Evolutionary conservation across 1,284 basidiomycete species (phyloP), one percentile per base, ranked within the genome.

Genomic region (Austroboletus rostrupii): DNA sequence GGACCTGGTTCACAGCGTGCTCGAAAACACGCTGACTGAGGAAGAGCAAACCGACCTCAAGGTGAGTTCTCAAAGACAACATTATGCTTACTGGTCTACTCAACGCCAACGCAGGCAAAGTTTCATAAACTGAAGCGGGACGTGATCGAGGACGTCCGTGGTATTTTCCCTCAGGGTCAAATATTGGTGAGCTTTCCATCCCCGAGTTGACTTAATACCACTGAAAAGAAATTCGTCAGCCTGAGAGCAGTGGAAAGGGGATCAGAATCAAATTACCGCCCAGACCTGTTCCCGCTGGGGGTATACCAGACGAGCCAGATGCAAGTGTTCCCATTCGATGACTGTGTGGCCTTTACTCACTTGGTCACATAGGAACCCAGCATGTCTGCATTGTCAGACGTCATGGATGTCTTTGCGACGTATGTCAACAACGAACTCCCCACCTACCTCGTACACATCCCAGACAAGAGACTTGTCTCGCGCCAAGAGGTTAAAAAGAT

Each of bases 401-500:
- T 64, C 47, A 64, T 68, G 61, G 52, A 49, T 12, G 29, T 20
- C 14, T 64, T 52, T 16, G 48, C 31, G 19, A 50, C 45, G 19
- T 59, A 59, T n/a, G 62, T 59, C 50, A 66, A 66, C 49, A 65
- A 65, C 43, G 63, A 69, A 38, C 42, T 65, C 3, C 65, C 67
- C 10, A 56, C 64, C 26, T 61, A 68, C 46, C 61, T 68, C 2
- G 55, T 65, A 0, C 36, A 69, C 35, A 61, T 66, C 39, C 47
- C 57, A 16, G 60, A 63, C 1, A 65, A 54, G 47, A 61, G 39
- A 38, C 57, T 65, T 11, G 32, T 68, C 35, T 66, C 65, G 5
- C 65, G 63, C 20, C 54, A 69, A 21, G 65, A 65, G 2, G 65
- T 65, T 23, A 65, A 68, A 41, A 64, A 45, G 37, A 61, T 59